Base-by-base conservation (phyloP, 371 early-diverging fungal species). In the Mucor circinelloides region DNA sequence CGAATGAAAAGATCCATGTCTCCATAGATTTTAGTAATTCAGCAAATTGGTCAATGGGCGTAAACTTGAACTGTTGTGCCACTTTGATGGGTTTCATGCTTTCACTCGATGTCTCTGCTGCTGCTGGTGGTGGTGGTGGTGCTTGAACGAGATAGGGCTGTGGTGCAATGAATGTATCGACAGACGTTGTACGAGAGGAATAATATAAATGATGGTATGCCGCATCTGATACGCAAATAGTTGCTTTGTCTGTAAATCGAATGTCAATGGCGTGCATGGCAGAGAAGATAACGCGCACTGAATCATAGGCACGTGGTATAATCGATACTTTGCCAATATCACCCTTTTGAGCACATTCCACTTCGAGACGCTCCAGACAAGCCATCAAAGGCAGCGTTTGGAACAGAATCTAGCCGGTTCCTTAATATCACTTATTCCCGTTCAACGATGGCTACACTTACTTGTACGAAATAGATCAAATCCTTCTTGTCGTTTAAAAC, bases 231-330 rank as follows among this genome's bases (percentile, higher is more conserved):
- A 82, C 65, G 55, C 82, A 79, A 2, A 79, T 64, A 0, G 75
- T 77, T 15, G 61, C 44, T 34, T 69, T 73, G 52, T 76, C 72
- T 27, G 71, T 73, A 40, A 82, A 82, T 12, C 75, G 74, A 28
- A 82, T 78, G 60, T 82, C 82, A 57, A 82, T 50, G 12, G 78
- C 82, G 58, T 79, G 73, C 44, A 72, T 75, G 59, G 87, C 75
- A 58, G 84, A 79, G 69, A 80, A 85, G 40, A 87, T 75, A n/a
- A 87, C 74, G 31, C 87, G 83, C 44, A 85, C 81, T 34, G 84
- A 75, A 56, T 85, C 82, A 25, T 76, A 80, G 25, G 83, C 75
- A 28, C 83, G 85, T 25, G 87, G 87, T 48, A 87, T 80, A 64
- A 87, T 80, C 12, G 85, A 82, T 31, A 87, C 36, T 42, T 71